Base-by-base conservation (phyloP, 108 stramenopile species). In the Pelagomonas calceolata region DNA sequence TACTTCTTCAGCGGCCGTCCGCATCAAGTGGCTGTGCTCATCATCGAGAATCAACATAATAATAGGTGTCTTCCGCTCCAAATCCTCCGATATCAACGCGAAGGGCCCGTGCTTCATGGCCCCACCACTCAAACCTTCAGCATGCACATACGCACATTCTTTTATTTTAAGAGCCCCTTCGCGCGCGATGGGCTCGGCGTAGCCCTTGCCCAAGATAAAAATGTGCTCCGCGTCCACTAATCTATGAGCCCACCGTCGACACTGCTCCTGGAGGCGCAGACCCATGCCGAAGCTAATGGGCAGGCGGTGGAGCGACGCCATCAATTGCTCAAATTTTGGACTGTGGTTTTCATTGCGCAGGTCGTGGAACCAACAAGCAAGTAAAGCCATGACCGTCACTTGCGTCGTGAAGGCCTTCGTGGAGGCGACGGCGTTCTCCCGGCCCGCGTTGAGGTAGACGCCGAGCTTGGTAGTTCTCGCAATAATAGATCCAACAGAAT, bases 341-440 rank as follows among this genome's bases (percentile, higher is more conserved):
- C 77, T 82, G 32, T 82, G 73, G 32, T 63, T 64, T 29, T 21
- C 37, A 35, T 76, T 84, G 68, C 79, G 43, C 10, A 66, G 68
- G 43, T 96, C 89, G 45, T 92, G 81, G 79, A 98, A 98, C 94
- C 93, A 95, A 26, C 95, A 70, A 0, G 98, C 94, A 73, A 99
- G 82, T 78, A 98, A 79, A 9, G 92, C 86, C 63, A 99, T 73
- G n/a, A 96, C 97, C 44, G 96, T 96, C 17, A 99, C 97, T 80
- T 99, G 98, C 15, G 95, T 96, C 0, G 97, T 96, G 80, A 98
- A 99, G 3, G 98, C 97, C 80, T 99, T 99, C 63, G 98, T 99
- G 68, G 94, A 95, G 0, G 98, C 98, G n/a, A 99, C 98, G 26
- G 97, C 97, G 68, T 95, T 95, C 80, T 99, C 98, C 33, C 97